These are phyloP conservation scores for Mucor racemosus DNA, from an alignment of 371 early-diverging fungal genomes.

Conservation along the genomic window DNA sequence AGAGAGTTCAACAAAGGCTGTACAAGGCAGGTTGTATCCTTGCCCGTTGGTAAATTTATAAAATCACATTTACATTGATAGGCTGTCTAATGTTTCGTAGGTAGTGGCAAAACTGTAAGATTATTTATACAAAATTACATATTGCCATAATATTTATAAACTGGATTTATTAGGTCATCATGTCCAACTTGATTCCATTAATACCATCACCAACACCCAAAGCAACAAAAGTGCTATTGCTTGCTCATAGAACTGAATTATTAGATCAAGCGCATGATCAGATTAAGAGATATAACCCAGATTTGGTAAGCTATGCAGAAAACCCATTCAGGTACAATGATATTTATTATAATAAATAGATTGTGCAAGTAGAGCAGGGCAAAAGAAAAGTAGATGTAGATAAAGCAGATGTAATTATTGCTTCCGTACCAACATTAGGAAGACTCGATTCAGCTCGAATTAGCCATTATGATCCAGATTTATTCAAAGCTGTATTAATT, in stretches of 20 bases:
- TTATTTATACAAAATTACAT: not conserved
- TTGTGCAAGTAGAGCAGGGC: slow-evolving; percentile 73
- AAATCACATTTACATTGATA: not conserved
- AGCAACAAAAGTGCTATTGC: slow-evolving; percentile 78
- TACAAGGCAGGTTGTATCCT: slow-evolving; percentile 76
- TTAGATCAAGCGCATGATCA: slow-evolving; percentile 80
- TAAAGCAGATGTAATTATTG: slow-evolving; percentile 74
- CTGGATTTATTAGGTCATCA: slow-evolving; percentile 65
- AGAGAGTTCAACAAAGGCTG: slow-evolving; percentile 54
- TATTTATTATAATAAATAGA: slow-evolving; percentile 26
- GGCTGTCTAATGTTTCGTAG: slow-evolving; percentile 31
- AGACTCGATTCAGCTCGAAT: slow-evolving; percentile 56
- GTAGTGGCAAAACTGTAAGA: slow-evolving; percentile 88
- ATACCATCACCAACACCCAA: slow-evolving; percentile 65
- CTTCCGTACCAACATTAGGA: slow-evolving; percentile 81
- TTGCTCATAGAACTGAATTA: slow-evolving; percentile 90
- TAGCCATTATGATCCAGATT: slow-evolving; percentile 66
- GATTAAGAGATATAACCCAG: slow-evolving; percentile 60
- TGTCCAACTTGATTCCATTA: slow-evolving; percentile 77
- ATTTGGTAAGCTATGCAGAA: slow-evolving; percentile 46
- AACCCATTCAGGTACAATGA: not conserved
- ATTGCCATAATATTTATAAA: not conserved
- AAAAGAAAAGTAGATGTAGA: slow-evolving; percentile 54
- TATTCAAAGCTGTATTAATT: slow-evolving; percentile 89
- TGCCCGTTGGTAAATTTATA: slow-evolving; percentile 69